phyloP scores from a whole-genome alignment of 2,329 filamentous ascomycete genomes.

The Coleophoma cylindrospora region DNA sequence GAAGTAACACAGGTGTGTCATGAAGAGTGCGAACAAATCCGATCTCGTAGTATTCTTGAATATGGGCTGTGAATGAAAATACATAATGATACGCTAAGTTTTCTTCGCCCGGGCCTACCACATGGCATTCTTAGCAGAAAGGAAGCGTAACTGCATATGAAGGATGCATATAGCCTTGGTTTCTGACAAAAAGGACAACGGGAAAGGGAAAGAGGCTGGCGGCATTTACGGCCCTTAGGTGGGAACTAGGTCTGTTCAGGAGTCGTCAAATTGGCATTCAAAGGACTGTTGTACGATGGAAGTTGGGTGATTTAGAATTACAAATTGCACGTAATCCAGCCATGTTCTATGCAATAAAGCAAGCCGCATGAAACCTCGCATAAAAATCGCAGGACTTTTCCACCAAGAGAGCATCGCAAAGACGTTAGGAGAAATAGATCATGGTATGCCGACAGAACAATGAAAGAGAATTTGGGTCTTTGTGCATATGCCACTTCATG shows the following conservation, averaged over 20 bases:
- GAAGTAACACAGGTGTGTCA: background rate
- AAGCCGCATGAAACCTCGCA: background rate
- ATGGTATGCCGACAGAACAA: background rate
- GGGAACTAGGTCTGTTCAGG: no score
- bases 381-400: conserved; percentile 1
- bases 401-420: background rate
- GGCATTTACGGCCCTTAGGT: no score
- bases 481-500: background rate
- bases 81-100: no score
- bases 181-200: no score
- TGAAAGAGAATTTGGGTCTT: background rate
- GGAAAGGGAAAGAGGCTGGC: no score
- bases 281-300: background rate
- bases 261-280: background rate
- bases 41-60: no score
- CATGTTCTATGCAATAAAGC: background rate
- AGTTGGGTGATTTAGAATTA: background rate
- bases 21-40: background rate
- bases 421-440: background rate
- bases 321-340: background rate
- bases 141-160: no score
- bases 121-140: no score
- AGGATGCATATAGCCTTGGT: no score
- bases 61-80: no score
- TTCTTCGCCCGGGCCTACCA: no score